Base-by-base conservation (phyloP, 2,329 filamentous ascomycete genomes). In the Cryphonectria radicalis region DNA sequence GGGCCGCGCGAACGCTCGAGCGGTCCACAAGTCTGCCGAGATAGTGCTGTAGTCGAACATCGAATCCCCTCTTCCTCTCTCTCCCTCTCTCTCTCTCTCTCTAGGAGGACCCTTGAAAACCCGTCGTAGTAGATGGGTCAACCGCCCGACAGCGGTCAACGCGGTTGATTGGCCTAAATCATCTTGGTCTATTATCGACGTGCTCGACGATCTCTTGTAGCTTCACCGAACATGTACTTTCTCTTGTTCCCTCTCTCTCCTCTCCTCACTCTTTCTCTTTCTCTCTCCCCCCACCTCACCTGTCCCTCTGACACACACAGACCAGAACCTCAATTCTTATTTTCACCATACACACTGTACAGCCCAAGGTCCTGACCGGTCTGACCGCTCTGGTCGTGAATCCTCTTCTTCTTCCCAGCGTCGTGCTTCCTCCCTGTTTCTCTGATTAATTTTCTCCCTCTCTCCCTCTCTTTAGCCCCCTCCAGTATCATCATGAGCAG, bases 161-260 rank as follows among this genome's bases (percentile, higher is more conserved):
- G 67, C 59, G 67, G 67, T 43, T 46, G 67, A 59, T 59, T 63
- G 59, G 17, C n/a, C 28, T 43, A 37, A 59, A 68, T 55, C 32
- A n/a, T 68, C 28, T 50, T 50, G 19, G 6, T 37, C 67, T 68
- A 53, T 62, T 53, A n/a, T 50, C 37, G 10, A 57, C 40, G 3
- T 66, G 35, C 50, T 66, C 46, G 40, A 57, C 37, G 46, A 66
- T 50, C 50, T 43, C 64, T 40, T 40, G 37, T 40, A 5, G 6
- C 32, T 17, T 37, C 28, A 35, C 7, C 25, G 1, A 37, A 19
- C 32, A 19, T 37, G 14, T 19, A 8, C 7, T 35, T 19, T 32
- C 4, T 59, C 3, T 55, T 25, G 28, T 32, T 59, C 55, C 10
- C n/a, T 5, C 55, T 59, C 25, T 5, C 32, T 14, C 22, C 25